Evolutionary conservation across 2,329 filamentous ascomycete genomes (phyloP).

Genomic region (Fusarium solani-melongenae): DNA sequence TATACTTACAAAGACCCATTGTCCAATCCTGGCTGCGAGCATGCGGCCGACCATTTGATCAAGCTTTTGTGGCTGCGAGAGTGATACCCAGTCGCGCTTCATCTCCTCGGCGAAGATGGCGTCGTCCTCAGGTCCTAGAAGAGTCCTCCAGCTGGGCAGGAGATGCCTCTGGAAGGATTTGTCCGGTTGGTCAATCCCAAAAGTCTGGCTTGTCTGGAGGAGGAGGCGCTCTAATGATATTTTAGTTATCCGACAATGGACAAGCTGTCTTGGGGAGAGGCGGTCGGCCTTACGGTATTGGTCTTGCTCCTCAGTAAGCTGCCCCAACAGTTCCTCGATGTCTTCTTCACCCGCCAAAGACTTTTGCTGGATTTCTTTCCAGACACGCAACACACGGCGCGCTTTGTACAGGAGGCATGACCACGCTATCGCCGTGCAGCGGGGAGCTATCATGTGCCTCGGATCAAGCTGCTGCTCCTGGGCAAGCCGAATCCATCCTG

Average conservation of each 20-base stretch:
- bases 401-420: background rate
- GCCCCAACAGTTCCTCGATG: background rate
- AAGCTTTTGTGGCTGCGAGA: slow-evolving; percentile 6
- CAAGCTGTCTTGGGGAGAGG: background rate
- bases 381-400: background rate
- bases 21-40: background rate
- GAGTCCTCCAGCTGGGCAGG: background rate
- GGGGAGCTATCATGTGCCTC: slow-evolving; percentile 7
- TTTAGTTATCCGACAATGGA: background rate
- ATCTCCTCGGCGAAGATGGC: background rate
- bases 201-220: background rate
- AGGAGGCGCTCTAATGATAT: background rate
- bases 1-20: slow-evolving; percentile 8
- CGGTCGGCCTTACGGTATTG: background rate
- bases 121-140: background rate
- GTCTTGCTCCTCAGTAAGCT: background rate
- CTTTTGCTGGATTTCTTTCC: background rate
- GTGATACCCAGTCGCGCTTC: slow-evolving; percentile 12
- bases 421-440: background rate
- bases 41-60: slow-evolving; percentile 7
- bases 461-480: slow-evolving; percentile 1
- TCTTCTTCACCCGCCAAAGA: background rate
- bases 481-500: background rate
- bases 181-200: slow-evolving; percentile 1
- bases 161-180: background rate